Evolutionary conservation across 2,329 filamentous ascomycete genomes (phyloP), one percentile per base, ranked within the genome.

Genomic region (Aureobasidium sp.): DNA sequence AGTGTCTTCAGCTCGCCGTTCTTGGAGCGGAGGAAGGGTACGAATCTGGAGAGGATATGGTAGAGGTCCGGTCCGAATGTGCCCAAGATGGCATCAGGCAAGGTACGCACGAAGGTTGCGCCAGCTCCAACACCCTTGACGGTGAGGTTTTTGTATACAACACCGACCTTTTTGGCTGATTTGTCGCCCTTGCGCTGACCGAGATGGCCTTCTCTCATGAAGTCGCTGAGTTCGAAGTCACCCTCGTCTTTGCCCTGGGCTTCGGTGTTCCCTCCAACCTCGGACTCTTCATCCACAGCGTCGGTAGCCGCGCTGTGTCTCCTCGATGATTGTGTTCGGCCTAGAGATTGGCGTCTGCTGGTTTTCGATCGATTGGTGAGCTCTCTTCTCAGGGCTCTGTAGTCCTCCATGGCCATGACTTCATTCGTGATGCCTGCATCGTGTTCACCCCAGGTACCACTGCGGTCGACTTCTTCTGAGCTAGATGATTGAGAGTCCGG

Each of bases 51-150:
- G 15, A 91, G 66, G 7, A 89, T 74, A 23, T 77, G 80, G 70
- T 89, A 93, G 1, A 93, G 74, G 71, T 93, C 89, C 0, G 89
- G 89, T 0, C 89, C 89, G 69, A 94, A 93, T 0, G 88, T 91
- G 23, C 88, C 88, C 4, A 90, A 64, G 38, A 93, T 78, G 2
- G 89, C 89, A 64, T 89, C 81, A 0, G 89, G 88, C 0, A 93
- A 74, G 0, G 88, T 90, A 63, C 83, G 83, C 27, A 88, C 87
- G 64, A 88, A 88, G 0, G 83, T 83, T 0, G 86, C 78, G 0
- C 83, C 85, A 13, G 82, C 83, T 43, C 84, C 84, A 8, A 85
- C 75, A 19, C 89, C 89, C 70, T 87, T 85, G 29, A 93, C 89
- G 0, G 84, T 90, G 53, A 93, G 77, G 66, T 89, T 80, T 72